Evolutionary conservation across 768 basidiomycete genomes (phyloP), one percentile per base, ranked within the genome.

Genomic region (Thelephora aurantiotincta): DNA sequence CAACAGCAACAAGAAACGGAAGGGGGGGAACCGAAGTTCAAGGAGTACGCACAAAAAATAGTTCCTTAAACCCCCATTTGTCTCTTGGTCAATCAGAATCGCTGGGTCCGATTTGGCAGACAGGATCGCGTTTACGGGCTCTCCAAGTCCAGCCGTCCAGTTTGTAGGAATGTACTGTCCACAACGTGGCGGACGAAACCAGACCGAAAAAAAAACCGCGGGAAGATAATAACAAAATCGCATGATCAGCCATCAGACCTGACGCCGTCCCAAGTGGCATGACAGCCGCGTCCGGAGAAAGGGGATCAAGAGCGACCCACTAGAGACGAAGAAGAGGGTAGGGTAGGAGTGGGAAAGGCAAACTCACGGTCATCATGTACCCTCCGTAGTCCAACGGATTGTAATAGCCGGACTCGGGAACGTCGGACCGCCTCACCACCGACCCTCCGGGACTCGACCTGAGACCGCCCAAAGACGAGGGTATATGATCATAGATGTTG

Each of bases 61-160:
- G 58, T 92, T 94, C 35, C 76, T 69, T 45, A 91, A 63, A 2
- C 91, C 89, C 12, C 91, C 91, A 43, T 82, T 61, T 2, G 58
- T 55, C 54, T 75, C 59, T 13, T 67, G 65, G 53, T 81, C 75
- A 19, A 75, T 69, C 41, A 91, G 71, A 1, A 93, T 83, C 4
- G 62, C 68, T 3, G 69, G 51, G 55, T 89, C 83, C 3, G 91
- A 94, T 41, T 78, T 69, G 7, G 73, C 83, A 19, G 84, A 80
- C 18, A 96, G 65, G 55, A 96, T 85, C 47, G 71, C 68, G 55
- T 96, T 96, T 38, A 94, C 62, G 5, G 91, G 91, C 65, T 94
- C 92, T 33, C 88, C 88, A 44, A 83, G 77, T 6, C 83, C 87
- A 41, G 67, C 58, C 2, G 85, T 84, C 55, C 66, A 79, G 6